Conservation (phyloP, 164 flowering plant genomes). For the Piper longum region DNA sequence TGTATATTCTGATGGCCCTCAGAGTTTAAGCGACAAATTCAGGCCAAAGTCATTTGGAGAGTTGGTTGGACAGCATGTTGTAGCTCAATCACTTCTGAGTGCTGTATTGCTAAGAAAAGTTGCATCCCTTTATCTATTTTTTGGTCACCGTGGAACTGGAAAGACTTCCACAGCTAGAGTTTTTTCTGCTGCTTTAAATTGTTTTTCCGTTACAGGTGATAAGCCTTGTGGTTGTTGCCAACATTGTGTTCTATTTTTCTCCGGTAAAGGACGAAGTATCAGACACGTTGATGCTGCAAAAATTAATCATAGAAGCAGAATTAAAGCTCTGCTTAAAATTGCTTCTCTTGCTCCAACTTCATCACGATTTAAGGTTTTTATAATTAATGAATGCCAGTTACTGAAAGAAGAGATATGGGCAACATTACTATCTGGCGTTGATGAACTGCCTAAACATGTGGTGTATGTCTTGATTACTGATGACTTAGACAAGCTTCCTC, state of each 20-base stretch:
- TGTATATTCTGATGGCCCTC: conserved; percentile 38
- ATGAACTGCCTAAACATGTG: conserved; percentile 41
- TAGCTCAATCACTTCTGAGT: conserved; percentile 45
- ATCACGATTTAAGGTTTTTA: conserved; percentile 56
- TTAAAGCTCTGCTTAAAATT: conserved; percentile 43
- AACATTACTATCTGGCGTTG: conserved; percentile 39
- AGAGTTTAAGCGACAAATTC: conserved; percentile 62
- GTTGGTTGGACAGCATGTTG: conserved; percentile 68
- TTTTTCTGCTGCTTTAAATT: conserved; percentile 88
- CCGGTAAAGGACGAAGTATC: conserved; percentile 56
- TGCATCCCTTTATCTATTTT: conserved; percentile 57
- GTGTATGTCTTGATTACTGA: conserved; percentile 77
- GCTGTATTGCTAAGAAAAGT: conserved; percentile 43
- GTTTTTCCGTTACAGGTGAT: conserved; percentile 38
- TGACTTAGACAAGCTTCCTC: conserved; percentile 62
- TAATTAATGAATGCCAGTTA: conserved; percentile 79
- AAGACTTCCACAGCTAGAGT: conserved; percentile 74
- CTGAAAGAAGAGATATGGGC: conserved; percentile 62
- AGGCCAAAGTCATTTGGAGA: conserved; percentile 66
- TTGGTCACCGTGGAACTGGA: conserved; percentile 95
- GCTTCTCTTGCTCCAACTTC: conserved; percentile 46
- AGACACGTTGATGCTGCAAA: conserved; percentile 63
- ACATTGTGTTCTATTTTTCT: conserved; percentile 47
- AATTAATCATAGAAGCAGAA: conserved; percentile 30
- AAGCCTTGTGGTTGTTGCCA: conserved; percentile 74